These are phyloP conservation scores for Colletotrichum tabaci DNA, from an alignment of 2,329 filamentous ascomycete genomes.

Conservation along the genomic window DNA sequence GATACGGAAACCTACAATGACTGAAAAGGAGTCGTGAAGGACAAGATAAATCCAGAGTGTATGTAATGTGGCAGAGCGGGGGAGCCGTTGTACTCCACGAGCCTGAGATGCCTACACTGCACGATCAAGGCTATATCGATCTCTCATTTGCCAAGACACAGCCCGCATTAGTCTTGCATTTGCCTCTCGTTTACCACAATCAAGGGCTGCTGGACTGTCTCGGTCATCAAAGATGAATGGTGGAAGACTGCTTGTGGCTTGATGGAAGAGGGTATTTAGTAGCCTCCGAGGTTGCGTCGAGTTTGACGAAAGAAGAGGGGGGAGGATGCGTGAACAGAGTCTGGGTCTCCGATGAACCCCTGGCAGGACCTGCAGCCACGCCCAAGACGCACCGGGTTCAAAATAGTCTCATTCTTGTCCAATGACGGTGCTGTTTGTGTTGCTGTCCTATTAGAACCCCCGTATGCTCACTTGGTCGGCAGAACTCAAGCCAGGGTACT, in stretches of 20 bases:
- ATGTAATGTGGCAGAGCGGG: neutral
- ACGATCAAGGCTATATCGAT: neutral
- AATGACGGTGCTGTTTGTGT: neutral
- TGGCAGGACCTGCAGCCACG: neutral
- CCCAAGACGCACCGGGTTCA: neutral
- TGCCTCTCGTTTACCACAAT: neutral
- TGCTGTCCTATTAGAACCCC: neutral
- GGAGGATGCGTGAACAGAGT: neutral
- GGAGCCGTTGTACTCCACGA: neutral
- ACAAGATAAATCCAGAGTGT: no score
- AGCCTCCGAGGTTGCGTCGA: neutral
- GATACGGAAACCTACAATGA: no score
- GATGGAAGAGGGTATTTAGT: neutral
- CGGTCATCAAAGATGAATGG: slow-evolving; percentile 1
- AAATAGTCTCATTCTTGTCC: neutral
- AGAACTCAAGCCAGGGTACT: slow-evolving; percentile 1
- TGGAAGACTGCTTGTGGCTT: neutral
- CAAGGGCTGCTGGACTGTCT: neutral
- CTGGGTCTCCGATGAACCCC: neutral
- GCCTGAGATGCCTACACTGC: neutral
- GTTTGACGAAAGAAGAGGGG: neutral
- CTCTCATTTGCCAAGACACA: neutral
- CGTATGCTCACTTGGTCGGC: neutral
- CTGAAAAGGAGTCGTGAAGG: no score
- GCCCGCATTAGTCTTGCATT: slow-evolving; percentile 12